Evolutionary conservation across 352 stramenopile species (phyloP).

Genomic region (Elongisporangium prolatum): DNA sequence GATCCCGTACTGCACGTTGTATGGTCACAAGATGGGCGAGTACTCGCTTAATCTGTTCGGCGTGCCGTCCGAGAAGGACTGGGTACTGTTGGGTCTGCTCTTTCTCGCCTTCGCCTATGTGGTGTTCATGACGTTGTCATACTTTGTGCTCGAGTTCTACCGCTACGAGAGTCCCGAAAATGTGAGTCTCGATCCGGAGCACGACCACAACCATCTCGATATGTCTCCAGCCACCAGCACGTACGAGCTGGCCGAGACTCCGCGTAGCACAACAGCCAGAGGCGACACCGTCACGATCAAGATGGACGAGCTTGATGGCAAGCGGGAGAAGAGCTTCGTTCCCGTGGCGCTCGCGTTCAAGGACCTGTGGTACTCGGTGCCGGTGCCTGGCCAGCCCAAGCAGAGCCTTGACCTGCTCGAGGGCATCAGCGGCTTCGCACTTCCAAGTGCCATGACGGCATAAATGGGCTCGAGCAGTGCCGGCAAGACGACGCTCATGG

Average conservation of each 20-base stretch:
- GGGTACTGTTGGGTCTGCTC: conserved; percentile 18
- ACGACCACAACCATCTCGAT: background rate
- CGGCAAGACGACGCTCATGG: conserved; percentile 79
- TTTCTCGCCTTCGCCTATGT: conserved; percentile 22
- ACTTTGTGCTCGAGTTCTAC: conserved; percentile 22
- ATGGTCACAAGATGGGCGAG: conserved; percentile 23
- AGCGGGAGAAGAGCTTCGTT: conserved; percentile 18
- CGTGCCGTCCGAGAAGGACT: conserved; percentile 18
- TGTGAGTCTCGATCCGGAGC: conserved; percentile 6
- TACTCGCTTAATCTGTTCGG: conserved; percentile 27
- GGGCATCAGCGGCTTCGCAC: conserved; percentile 49
- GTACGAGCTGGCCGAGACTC: conserved; percentile 23
- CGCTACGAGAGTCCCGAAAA: conserved; percentile 18
- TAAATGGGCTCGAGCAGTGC: conserved; percentile 63
- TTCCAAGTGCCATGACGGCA: conserved; percentile 46
- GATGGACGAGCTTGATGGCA: conserved; percentile 5
- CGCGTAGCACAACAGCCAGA: conserved; percentile 3
- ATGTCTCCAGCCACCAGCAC: background rate
- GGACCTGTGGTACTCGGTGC: conserved; percentile 34
- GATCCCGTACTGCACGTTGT: conserved; percentile 22
- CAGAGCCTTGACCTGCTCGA: conserved; percentile 76
- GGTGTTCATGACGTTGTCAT: conserved; percentile 25
- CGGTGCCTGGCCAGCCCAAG: conserved; percentile 24
- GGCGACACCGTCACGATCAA: conserved; percentile 12
- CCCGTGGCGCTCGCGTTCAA: conserved; percentile 40